phyloP scores from a whole-genome alignment of 352 stramenopile species.

The Pythium vanterpoolii region DNA sequence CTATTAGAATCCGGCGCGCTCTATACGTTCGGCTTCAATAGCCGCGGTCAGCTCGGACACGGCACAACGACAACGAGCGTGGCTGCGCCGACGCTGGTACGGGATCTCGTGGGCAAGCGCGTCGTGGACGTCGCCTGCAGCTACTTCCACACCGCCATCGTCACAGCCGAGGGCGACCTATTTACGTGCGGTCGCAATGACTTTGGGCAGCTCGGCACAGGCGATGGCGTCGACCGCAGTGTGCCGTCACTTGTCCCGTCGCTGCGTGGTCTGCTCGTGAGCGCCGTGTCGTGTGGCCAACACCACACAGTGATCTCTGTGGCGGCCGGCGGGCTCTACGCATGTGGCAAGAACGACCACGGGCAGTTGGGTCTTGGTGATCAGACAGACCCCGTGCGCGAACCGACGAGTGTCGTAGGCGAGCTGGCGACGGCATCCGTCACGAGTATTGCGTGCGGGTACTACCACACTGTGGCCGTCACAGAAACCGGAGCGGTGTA shows the following conservation, averaged over 20 bases:
- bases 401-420: slow-evolving; percentile 43
- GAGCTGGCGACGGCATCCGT: slow-evolving; percentile 66
- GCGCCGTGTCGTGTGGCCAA: slow-evolving; percentile 53
- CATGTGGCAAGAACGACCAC: slow-evolving; percentile 92
- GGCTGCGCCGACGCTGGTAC: slow-evolving; percentile 44
- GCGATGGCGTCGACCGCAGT: slow-evolving; percentile 64
- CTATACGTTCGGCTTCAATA: slow-evolving; percentile 92
- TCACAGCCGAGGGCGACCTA: slow-evolving; percentile 73
- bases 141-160: slow-evolving; percentile 91
- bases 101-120: slow-evolving; percentile 37
- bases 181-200: slow-evolving; percentile 91
- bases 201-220: slow-evolving; percentile 87
- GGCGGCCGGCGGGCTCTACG: slow-evolving; percentile 60
- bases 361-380: slow-evolving; percentile 83
- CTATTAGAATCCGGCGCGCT: slow-evolving; percentile 63
- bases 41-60: slow-evolving; percentile 85
- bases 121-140: slow-evolving; percentile 86
- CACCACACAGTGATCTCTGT: slow-evolving; percentile 26
- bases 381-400: slow-evolving; percentile 38
- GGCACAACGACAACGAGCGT: slow-evolving; percentile 62
- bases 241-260: slow-evolving; percentile 53
- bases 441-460: slow-evolving; percentile 83
- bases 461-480: slow-evolving; percentile 89
- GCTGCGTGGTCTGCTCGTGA: slow-evolving; percentile 44
- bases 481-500: slow-evolving; percentile 67